These are phyloP conservation scores for Anthoceros angustus DNA, from an alignment of 225 moss, liverwort and hornwort genomes.

Conservation along the genomic window DNA sequence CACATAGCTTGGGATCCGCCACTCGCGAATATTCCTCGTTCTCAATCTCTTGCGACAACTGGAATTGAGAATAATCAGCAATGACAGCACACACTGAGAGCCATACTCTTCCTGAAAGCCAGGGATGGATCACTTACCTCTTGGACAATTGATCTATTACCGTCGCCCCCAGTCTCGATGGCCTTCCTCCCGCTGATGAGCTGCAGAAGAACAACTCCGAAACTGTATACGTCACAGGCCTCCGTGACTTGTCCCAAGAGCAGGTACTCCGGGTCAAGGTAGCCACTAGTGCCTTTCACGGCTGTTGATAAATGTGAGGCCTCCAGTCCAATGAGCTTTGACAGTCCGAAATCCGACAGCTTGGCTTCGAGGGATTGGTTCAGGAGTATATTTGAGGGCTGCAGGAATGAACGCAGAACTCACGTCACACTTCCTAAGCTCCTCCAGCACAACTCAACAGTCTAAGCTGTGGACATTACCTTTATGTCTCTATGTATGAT, in stretches of 20 bases:
- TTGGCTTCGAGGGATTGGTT: neutral
- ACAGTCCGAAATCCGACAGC: neutral
- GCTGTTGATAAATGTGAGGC: neutral
- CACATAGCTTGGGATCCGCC: neutral
- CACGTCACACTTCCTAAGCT: neutral
- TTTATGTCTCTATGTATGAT: neutral
- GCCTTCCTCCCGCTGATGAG: slow-evolving; percentile 1
- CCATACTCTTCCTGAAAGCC: neutral
- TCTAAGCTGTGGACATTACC: neutral
- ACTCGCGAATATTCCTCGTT: neutral
- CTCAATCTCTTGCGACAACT: neutral
- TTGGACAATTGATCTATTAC: neutral
- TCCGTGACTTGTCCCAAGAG: slow-evolving; percentile 1
- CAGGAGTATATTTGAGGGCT: neutral
- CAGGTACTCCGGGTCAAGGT: neutral
- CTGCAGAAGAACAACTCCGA: slow-evolving; percentile 1
- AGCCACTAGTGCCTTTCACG: neutral
- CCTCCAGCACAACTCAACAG: neutral
- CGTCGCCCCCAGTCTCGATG: neutral
- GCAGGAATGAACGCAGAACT: neutral
- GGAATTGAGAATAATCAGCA: neutral
- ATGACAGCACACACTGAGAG: neutral
- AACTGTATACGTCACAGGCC: neutral
- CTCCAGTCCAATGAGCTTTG: neutral
- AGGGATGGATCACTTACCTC: neutral